phyloP scores from a whole-genome alignment of 176 grass and related monocot genomes.

The Aegilops bicornis region DNA sequence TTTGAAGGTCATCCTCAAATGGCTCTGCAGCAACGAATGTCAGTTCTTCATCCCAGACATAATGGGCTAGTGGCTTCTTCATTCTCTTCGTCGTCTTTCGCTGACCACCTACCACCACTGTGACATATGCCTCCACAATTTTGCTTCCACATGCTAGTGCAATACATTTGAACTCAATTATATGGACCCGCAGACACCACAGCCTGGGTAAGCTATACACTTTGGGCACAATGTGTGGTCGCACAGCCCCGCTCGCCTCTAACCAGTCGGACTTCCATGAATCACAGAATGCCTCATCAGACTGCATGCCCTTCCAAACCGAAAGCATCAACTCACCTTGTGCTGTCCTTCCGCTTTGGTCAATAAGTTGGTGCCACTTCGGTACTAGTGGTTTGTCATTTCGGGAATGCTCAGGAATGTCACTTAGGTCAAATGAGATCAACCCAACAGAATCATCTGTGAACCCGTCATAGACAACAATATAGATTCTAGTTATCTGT shows the following conservation, averaged over 20 bases:
- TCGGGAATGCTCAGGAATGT: background rate
- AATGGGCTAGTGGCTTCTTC: background rate
- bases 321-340: constrained; percentile 38
- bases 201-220: constrained; percentile 30
- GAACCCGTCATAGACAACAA: background rate
- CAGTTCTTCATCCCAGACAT: background rate
- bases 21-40: background rate
- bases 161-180: constrained; percentile 19
- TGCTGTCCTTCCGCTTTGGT: background rate
- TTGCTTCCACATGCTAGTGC: background rate
- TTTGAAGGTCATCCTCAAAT: background rate
- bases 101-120: background rate
- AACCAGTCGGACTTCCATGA: constrained; percentile 6
- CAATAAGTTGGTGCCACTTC: background rate
- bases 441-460: constrained; percentile 25
- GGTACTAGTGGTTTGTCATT: background rate
- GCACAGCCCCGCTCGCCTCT: background rate
- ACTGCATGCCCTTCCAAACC: constrained; percentile 33
- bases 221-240: background rate
- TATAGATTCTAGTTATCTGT: background rate
- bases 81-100: background rate
- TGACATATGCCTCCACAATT: background rate
- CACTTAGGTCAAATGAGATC: background rate
- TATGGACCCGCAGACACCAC: constrained; percentile 23
- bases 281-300: constrained; percentile 25